phyloP scores from a whole-genome alignment of 1,284 basidiomycete species.

The Trichosporon asahii region DNA sequence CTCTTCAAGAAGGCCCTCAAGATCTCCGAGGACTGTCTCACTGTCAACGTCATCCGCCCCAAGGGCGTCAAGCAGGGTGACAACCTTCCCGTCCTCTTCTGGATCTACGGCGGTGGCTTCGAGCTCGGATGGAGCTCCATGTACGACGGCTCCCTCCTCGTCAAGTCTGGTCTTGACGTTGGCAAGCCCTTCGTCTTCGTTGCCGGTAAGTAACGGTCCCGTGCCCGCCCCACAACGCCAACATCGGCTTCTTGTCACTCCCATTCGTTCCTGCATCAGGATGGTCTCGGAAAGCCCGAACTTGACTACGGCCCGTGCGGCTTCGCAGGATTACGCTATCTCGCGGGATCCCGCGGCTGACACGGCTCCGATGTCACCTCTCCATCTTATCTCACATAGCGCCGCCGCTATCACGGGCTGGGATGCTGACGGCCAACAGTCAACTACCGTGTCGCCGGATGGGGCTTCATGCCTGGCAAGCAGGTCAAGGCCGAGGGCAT shows the following conservation, averaged over 20 bases:
- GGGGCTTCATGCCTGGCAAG: slow-evolving; percentile 54
- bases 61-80: slow-evolving; percentile 23
- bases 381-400: not conserved
- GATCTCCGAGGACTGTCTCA: slow-evolving; percentile 31
- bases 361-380: not conserved
- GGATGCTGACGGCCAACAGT: slow-evolving; percentile 31
- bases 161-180: slow-evolving; percentile 10
- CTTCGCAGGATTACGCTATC: not conserved
- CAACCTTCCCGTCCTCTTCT: slow-evolving; percentile 39
- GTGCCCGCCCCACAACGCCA: not conserved
- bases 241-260: not conserved
- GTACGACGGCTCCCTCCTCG: slow-evolving; percentile 21
- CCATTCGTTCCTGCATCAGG: not conserved
- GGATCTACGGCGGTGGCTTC: slow-evolving; percentile 39
- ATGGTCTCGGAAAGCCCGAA: not conserved
- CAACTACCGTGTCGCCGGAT: slow-evolving; percentile 57
- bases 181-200: slow-evolving; percentile 57
- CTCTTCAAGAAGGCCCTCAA: slow-evolving; percentile 15
- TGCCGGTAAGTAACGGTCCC: slow-evolving; percentile 34
- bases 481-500: slow-evolving; percentile 56
- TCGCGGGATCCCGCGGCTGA: not conserved
- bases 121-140: slow-evolving; percentile 26
- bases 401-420: not conserved
- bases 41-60: slow-evolving; percentile 29
- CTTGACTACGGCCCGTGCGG: not conserved